Percentiles rank a stretch among this genome's conserved stretches.
Conservation (phyloP, 139 green algal species). For the Micractinium sp. region DNA sequence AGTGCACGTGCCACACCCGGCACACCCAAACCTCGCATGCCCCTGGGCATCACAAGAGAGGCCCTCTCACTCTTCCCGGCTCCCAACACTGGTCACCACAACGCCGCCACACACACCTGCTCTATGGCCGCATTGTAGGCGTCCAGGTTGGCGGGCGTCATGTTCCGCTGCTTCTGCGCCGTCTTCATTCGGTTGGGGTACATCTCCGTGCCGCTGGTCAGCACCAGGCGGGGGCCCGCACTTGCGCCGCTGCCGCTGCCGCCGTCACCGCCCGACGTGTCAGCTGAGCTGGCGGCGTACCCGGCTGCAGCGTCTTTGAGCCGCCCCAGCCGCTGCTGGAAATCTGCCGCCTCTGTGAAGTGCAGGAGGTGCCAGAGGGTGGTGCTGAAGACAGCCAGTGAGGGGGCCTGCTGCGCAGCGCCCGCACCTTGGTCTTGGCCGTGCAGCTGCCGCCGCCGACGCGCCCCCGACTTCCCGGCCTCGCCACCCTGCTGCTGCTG, state of each 20-base stretch:
- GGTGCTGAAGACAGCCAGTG: not conserved
- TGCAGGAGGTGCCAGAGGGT: slow-evolving; percentile 37
- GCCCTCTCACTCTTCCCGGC: not conserved
- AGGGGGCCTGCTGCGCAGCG: not conserved
- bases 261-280: not conserved
- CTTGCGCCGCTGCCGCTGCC: not conserved
- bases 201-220: slow-evolving; percentile 9
- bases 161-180: slow-evolving; percentile 18
- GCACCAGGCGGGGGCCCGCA: not conserved
- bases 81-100: too few relatives aligned
- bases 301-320: not conserved
- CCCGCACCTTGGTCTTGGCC: not conserved
- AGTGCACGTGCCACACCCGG: not conserved
- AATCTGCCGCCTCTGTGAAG: not conserved
- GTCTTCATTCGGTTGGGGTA: slow-evolving; percentile 30
- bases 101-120: not conserved
- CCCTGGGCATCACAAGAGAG: too few relatives aligned
- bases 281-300: not conserved
- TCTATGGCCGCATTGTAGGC: slow-evolving; percentile 21
- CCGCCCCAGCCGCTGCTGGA: not conserved
- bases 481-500: not conserved
- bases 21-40: not conserved
- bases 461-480: too few relatives aligned
- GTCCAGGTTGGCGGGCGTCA: slow-evolving; percentile 26
- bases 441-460: not conserved